Conservation (phyloP, 2,329 filamentous ascomycete genomes). For the Cladosporium velox region DNA sequence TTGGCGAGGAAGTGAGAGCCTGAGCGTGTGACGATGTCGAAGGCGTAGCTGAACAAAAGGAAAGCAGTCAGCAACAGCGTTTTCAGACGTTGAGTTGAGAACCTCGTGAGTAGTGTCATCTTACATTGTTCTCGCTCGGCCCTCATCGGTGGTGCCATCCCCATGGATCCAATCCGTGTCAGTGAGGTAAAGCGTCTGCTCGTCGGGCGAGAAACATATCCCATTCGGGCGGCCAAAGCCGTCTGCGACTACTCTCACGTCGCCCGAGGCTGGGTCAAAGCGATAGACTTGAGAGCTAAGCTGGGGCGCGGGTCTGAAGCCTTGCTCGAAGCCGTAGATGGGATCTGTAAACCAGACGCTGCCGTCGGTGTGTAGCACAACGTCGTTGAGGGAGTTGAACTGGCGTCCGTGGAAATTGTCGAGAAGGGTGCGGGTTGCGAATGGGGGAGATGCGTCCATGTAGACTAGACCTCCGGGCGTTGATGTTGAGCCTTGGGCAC, state of each 20-base stretch:
- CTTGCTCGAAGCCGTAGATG: conserved; percentile 60
- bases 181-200: conserved; percentile 56
- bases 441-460: conserved; percentile 30
- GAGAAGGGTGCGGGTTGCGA: conserved; percentile 43
- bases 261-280: conserved; percentile 53
- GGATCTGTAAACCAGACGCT: conserved; percentile 67
- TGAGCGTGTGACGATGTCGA: conserved; percentile 35
- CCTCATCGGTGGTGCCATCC: conserved; percentile 37
- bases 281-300: conserved; percentile 62
- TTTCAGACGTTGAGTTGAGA: not conserved
- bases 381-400: conserved; percentile 64
- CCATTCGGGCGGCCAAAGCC: conserved; percentile 60
- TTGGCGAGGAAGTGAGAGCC: conserved; percentile 25
- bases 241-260: conserved; percentile 59
- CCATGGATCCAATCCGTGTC: conserved; percentile 56
- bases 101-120: not conserved
- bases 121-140: conserved; percentile 35
- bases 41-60: conserved; percentile 23
- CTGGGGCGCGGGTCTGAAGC: conserved; percentile 57
- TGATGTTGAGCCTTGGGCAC: conserved; percentile 34
- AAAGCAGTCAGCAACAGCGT: not conserved
- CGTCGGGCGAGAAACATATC: conserved; percentile 58
- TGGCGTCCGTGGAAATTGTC: conserved; percentile 62
- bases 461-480: conserved; percentile 30
- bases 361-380: conserved; percentile 54